Conservation (phyloP, 2,329 filamentous ascomycete genomes). For the Trichoderma afroharzianum region DNA sequence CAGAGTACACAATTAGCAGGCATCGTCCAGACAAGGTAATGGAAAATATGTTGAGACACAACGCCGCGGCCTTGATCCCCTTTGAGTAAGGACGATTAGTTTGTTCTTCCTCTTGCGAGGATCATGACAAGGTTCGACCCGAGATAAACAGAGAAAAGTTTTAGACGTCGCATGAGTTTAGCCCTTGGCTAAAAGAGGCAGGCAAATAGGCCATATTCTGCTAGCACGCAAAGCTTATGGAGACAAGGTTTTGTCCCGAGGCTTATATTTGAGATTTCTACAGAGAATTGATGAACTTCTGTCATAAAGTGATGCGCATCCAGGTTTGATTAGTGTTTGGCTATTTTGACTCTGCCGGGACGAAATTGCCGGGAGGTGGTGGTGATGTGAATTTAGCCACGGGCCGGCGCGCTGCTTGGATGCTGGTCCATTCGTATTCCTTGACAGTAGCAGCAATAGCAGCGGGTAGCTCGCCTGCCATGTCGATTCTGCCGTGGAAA, state of each 20-base stretch:
- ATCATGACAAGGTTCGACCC: neutral
- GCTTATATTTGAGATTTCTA: neutral
- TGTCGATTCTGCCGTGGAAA: neutral
- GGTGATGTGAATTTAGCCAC: constrained; percentile 1
- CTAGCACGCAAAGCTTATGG: neutral
- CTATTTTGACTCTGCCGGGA: neutral
- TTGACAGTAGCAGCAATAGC: neutral
- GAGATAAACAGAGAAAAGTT: neutral
- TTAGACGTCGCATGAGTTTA: constrained; percentile 3
- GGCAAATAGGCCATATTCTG: neutral
- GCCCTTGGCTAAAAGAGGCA: constrained; percentile 7
- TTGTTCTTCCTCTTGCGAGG: neutral
- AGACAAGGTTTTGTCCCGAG: neutral
- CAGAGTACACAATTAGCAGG: neutral
- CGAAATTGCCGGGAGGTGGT: neutral
- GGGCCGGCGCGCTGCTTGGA: neutral
- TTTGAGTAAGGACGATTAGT: neutral
- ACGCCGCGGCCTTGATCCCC: neutral
- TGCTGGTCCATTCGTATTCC: neutral
- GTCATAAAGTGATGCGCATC: neutral
- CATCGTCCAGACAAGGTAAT: neutral
- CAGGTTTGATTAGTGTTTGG: neutral
- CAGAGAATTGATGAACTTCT: neutral
- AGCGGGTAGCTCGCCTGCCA: neutral
- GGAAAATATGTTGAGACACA: neutral